Base-by-base conservation (phyloP, 768 basidiomycete species). In the Rhodotorula graminis region DNA sequence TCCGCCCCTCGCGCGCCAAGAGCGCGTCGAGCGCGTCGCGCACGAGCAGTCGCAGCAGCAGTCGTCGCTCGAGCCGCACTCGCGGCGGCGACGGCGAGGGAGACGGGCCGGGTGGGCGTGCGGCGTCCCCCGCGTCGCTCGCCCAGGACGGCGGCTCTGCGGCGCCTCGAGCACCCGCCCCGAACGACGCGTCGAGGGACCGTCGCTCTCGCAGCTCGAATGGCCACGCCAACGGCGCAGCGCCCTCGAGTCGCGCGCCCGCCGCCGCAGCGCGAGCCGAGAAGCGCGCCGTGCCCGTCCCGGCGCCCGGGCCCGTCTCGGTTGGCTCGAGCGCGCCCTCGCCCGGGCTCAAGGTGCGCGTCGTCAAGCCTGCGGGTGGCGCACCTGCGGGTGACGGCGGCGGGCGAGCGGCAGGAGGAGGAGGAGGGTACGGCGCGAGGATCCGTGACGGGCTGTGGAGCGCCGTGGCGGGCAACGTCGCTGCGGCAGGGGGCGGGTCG, bases 391-490 rank as follows among this genome's bases (percentile, higher is more conserved):
- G 44, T 14, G 50, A n/a, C 19, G 50, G 19, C 50, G 50, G 21
- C 14, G 14, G 44, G 44, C 44, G 44, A 3, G 29, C 50, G 0
- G 31, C 19, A 18, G 21, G 7, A 14, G 58, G 58, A 23, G 58
- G 40, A 11, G 58, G 25, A 11, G 67, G 67, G 49, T 70, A 70
- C 18, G 65, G 65, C 14, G 62, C 33, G 11, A 29, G 18, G 56
- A 50, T 72, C 21, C 56, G 61, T 23, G 67, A 64, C 19, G 62
- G 61, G n/a, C 50, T 72, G 61, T 72, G 71, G 71, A 31, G 44
- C 23, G 71, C 65, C 2, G 71, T 72, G 1, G 71, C 71, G 40
- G 69, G 69, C 29, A 58, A 47, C n/a, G 44, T 27, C 6, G 60
- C 31, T 18, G 10, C 31, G 12, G 56, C 31, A 33, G 56, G 14